These are phyloP conservation scores for Ophiostoma pallidulum DNA, from an alignment of 2,329 filamentous ascomycete genomes.

Conservation along the genomic window DNA sequence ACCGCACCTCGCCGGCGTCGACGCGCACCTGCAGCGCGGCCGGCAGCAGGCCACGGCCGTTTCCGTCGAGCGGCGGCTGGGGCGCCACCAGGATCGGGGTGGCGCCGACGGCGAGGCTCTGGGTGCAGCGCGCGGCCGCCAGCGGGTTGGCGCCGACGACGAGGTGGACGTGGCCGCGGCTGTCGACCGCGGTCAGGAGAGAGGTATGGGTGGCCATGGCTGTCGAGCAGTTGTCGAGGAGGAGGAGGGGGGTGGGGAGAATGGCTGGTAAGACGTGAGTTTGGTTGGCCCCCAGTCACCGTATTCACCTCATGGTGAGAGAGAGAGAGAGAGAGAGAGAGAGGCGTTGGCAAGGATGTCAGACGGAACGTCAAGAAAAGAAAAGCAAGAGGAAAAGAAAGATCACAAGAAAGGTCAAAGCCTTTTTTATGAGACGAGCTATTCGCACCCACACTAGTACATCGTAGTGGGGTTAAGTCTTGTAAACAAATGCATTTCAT, in stretches of 20 bases:
- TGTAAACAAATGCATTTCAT: too few relatives aligned
- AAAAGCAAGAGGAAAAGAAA: constrained; percentile 25
- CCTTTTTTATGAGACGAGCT: too few relatives aligned
- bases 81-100: constrained; percentile 70
- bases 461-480: too few relatives aligned
- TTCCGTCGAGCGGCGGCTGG: constrained; percentile 29
- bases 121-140: constrained; percentile 71
- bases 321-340: too few relatives aligned
- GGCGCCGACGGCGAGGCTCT: constrained; percentile 75
- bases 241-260: neutral
- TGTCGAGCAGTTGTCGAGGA: neutral
- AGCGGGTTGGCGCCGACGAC: constrained; percentile 80
- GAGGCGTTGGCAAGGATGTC: too few relatives aligned
- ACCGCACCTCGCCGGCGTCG: constrained; percentile 55
- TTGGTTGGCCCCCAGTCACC: neutral
- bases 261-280: neutral
- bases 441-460: too few relatives aligned
- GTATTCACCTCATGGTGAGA: neutral
- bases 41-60: constrained; percentile 45
- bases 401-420: too few relatives aligned
- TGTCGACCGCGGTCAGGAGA: constrained; percentile 65
- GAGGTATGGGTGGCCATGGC: constrained; percentile 28
- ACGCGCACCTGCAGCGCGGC: constrained; percentile 52
- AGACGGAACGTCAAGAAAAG: neutral
- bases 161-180: constrained; percentile 64